Evolutionary conservation across 2,329 filamentous ascomycete species (phyloP).

Genomic region (Exophiala sp.): DNA sequence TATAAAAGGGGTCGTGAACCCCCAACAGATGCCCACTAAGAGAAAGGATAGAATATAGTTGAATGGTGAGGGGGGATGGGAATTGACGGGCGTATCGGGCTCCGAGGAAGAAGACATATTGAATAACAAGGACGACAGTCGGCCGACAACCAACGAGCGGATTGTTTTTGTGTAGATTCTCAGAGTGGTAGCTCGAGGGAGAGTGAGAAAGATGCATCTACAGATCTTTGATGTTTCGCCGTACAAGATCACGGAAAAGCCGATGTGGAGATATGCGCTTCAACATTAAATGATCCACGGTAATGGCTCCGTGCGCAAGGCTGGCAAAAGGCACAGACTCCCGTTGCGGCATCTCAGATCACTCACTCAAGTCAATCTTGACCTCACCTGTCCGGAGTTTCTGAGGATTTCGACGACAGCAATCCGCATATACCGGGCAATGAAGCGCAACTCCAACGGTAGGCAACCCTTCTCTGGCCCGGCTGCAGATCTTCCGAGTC

Average conservation of each 20-base stretch:
- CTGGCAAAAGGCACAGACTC: conserved; percentile 1
- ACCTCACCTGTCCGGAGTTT: no score
- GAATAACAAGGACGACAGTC: not conserved
- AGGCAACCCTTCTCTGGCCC: not conserved
- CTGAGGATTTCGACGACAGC: no score
- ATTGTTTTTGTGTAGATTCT: no score
- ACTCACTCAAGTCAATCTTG: not conserved
- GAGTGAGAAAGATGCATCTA: no score
- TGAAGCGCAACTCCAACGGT: not conserved
- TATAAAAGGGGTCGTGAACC: conserved; percentile 88
- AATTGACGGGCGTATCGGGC: not conserved
- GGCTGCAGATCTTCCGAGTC: not conserved
- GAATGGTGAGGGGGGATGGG: conserved; percentile 44
- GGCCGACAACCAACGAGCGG: not conserved
- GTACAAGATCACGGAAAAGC: no score
- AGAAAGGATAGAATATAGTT: conserved; percentile 87
- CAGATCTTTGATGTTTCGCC: no score
- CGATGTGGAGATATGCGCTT: not conserved
- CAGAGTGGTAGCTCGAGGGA: no score
- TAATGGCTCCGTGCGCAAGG: not conserved
- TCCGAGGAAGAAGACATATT: conserved; percentile 6
- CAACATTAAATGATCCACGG: not conserved
- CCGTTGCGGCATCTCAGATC: not conserved
- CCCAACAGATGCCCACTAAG: conserved; percentile 81
- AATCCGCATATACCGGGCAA: not conserved